A percentile compares a stretch with the other conserved stretches of the same genome.
phyloP scores from a whole-genome alignment of 192 early-diverging fungal genomes.

The Cladochytrium replicatum region DNA sequence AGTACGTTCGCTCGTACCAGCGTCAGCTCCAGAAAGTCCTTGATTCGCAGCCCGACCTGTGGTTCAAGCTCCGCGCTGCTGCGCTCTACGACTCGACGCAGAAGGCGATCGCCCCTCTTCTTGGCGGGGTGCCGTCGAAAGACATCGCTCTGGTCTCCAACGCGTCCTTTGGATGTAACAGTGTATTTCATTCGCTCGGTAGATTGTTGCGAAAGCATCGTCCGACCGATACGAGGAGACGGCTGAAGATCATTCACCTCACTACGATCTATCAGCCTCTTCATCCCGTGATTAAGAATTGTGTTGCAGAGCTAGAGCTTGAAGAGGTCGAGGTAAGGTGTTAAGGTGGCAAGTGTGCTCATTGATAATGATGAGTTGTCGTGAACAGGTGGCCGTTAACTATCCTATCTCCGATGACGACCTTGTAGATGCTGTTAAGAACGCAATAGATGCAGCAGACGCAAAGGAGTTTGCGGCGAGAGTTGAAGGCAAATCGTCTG shows the following conservation, averaged over 20 bases:
- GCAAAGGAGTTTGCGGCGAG: slow-evolving; percentile 17
- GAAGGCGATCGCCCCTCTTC: slow-evolving; percentile 24
- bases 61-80: slow-evolving; percentile 34
- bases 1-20: slow-evolving; percentile 11
- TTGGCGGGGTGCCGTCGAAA: slow-evolving; percentile 34
- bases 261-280: no score
- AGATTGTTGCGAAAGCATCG: background rate
- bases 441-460: slow-evolving; percentile 17
- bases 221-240: no score
- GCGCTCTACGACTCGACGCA: slow-evolving; percentile 17
- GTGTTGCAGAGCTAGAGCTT: no score
- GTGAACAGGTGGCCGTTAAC: slow-evolving; percentile 29
- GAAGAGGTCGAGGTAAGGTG: no score
- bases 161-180: slow-evolving; percentile 45
- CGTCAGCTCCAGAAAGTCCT: slow-evolving; percentile 7
- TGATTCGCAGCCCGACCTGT: slow-evolving; percentile 39
- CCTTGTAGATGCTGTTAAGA: slow-evolving; percentile 28
- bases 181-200: slow-evolving; percentile 32
- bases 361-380: no score
- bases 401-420: slow-evolving; percentile 36
- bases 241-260: no score
- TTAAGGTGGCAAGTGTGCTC: no score
- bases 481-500: slow-evolving; percentile 14
- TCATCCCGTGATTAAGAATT: no score
- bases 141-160: slow-evolving; percentile 51